A percentile compares a stretch with the other conserved stretches of the same genome.
phyloP scores from a whole-genome alignment of 306 rosid species.

The Macrotyloma uniflorum region DNA sequence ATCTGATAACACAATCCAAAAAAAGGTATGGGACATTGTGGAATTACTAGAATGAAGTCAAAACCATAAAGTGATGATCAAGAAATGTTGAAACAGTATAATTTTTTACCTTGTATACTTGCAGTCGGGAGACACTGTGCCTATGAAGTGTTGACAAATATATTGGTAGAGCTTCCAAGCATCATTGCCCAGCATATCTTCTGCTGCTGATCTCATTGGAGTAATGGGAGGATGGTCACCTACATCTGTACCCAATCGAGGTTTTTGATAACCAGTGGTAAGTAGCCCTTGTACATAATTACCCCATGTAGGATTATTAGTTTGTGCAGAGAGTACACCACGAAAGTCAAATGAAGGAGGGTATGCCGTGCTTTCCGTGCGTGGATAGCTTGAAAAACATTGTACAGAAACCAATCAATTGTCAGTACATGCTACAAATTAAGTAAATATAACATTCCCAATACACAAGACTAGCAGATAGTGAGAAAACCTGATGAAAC shows the following conservation, averaged over 20 bases:
- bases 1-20: slow-evolving; percentile 8
- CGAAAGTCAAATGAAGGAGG: slow-evolving; percentile 91
- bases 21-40: slow-evolving; percentile 13
- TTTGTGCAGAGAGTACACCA: slow-evolving; percentile 71
- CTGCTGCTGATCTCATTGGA: slow-evolving; percentile 83
- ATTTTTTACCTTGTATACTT: slow-evolving; percentile 71
- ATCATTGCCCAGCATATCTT: slow-evolving; percentile 81
- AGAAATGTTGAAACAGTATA: slow-evolving; percentile 20
- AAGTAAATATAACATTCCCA: slow-evolving; percentile 8
- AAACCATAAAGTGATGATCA: slow-evolving; percentile 16
- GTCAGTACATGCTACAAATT: slow-evolving; percentile 19
- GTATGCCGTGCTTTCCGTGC: slow-evolving; percentile 95
- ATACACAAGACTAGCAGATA: slow-evolving; percentile 20
- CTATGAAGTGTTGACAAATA: slow-evolving; percentile 88
- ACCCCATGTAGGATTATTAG: slow-evolving; percentile 78
- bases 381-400: slow-evolving; percentile 80
- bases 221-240: slow-evolving; percentile 99
- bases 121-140: slow-evolving; percentile 93
- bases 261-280: slow-evolving; percentile 67
- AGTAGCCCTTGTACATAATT: slow-evolving; percentile 68
- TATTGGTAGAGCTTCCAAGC: slow-evolving; percentile 94
- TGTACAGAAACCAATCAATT: slow-evolving; percentile 36
- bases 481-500: slow-evolving; percentile 78
- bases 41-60: slow-evolving; percentile 38
- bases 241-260: slow-evolving; percentile 79